phyloP scores from a whole-genome alignment of 345 rosid genomes.

The Dovyalis caffra region DNA sequence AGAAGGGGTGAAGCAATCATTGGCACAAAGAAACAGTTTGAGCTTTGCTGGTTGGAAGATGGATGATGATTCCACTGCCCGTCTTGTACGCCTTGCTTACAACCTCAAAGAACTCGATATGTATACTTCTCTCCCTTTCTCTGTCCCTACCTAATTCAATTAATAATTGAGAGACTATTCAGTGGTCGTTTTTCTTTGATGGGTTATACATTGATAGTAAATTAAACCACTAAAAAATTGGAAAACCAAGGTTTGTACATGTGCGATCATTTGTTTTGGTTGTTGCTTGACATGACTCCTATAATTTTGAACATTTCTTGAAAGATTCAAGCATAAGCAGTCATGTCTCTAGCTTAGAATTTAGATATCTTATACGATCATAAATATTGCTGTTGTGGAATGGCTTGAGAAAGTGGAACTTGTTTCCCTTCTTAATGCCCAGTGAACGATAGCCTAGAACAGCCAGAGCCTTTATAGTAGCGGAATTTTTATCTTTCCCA shows the following conservation, averaged over 20 bases:
- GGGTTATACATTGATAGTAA: not conserved
- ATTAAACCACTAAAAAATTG: not conserved
- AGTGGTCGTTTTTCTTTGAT: not conserved
- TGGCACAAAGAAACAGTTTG: conserved; percentile 60
- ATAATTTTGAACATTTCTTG: not conserved
- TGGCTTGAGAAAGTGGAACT: not conserved
- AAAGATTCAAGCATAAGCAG: not conserved
- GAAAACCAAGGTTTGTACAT: not conserved
- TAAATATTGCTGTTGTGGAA: not conserved
- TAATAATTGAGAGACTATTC: not conserved
- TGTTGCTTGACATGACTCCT: not conserved
- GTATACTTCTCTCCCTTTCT: conserved; percentile 32
- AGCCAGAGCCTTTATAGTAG: not conserved
- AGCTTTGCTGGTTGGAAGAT: conserved; percentile 83
- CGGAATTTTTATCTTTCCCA: no score
- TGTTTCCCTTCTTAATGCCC: not conserved
- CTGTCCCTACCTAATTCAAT: not conserved
- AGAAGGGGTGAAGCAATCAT: conserved; percentile 73
- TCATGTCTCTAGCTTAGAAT: not conserved
- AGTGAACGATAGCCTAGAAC: not conserved
- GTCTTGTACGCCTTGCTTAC: conserved; percentile 65
- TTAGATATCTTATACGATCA: not conserved
- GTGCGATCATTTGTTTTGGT: not conserved
- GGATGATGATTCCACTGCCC: conserved; percentile 79
- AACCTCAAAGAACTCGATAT: conserved; percentile 87